A percentile compares a stretch with the other conserved stretches of the same genome.
These are phyloP conservation scores for Phytophthora megakarya DNA, from an alignment of 352 stramenopile genomes.

Conservation along the genomic window DNA sequence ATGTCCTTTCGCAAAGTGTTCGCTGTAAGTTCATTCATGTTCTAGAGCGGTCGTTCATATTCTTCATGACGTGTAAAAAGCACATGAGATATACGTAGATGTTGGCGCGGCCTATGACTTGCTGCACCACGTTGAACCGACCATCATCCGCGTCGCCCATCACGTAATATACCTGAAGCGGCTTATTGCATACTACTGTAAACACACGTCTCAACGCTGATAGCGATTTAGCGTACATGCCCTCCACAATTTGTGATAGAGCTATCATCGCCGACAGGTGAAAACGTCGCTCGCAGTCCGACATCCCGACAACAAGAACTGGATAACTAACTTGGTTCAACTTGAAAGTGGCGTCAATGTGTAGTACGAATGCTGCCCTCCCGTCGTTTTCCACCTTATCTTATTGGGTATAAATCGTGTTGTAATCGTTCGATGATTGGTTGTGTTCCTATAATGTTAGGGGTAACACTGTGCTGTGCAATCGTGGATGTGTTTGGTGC, in stretches of 20 bases:
- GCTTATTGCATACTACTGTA: not conserved
- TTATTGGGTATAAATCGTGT: no score
- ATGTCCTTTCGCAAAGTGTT: not conserved
- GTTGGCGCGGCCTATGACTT: not conserved
- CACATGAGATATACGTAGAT: not conserved
- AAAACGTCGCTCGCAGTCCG: not conserved
- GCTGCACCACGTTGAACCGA: not conserved
- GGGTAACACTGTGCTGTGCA: no score
- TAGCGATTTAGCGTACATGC: not conserved
- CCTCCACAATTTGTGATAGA: not conserved
- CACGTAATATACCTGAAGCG: not conserved
- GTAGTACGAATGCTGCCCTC: not conserved
- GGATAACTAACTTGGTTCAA: not conserved
- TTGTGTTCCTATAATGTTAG: no score
- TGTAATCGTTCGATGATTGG: no score
- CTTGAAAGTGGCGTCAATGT: not conserved
- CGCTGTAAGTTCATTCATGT: not conserved
- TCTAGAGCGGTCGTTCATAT: not conserved
- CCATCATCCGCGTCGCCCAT: not conserved
- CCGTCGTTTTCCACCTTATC: no score
- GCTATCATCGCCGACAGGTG: not conserved
- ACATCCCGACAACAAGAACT: not conserved
- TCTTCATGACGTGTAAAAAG: slow-evolving; percentile 2
- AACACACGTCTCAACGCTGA: no score
- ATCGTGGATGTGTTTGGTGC: no score